phyloP scores from a whole-genome alignment of 2,329 filamentous ascomycete genomes.

The Aspergillus quadrilineatus region DNA sequence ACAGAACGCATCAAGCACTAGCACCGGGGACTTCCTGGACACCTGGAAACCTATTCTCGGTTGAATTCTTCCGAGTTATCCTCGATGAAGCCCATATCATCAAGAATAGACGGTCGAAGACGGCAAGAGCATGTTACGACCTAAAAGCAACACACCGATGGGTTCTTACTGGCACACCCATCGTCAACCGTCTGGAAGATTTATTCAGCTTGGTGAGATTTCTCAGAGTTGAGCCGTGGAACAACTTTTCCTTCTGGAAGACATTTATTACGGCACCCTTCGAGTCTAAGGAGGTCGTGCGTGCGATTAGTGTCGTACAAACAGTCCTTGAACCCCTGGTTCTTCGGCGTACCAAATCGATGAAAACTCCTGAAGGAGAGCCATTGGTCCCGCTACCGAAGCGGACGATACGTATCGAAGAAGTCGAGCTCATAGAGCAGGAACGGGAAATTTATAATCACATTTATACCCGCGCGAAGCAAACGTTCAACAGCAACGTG shows the following conservation, averaged over 20 bases:
- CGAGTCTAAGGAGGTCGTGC: conserved; percentile 89
- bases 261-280: conserved; percentile 98
- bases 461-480: conserved; percentile 79
- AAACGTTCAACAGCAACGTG: conserved; percentile 79
- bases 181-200: conserved; percentile 93
- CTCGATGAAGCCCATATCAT: conserved; percentile 94
- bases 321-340: conserved; percentile 96
- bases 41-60: conserved; percentile 77
- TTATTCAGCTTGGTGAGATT: conserved; percentile 91
- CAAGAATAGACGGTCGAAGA: conserved; percentile 88
- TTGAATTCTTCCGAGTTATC: conserved; percentile 93
- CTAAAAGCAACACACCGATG: conserved; percentile 82
- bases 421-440: conserved; percentile 78
- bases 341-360: conserved; percentile 90
- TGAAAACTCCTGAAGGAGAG: conserved; percentile 88
- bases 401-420: conserved; percentile 79
- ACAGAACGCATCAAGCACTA: conserved; percentile 62
- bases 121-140: conserved; percentile 91
- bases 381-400: conserved; percentile 78
- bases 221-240: conserved; percentile 93
- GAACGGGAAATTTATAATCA: conserved; percentile 92
- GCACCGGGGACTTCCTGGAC: conserved; percentile 41
- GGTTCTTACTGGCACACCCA: conserved; percentile 92
- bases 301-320: conserved; percentile 92
- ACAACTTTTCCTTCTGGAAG: conserved; percentile 98